A percentile compares a stretch with the other conserved stretches of the same genome.
These are phyloP conservation scores for Triangularia verruculosa DNA, from an alignment of 2,329 filamentous ascomycete genomes.

Conservation along the genomic window DNA sequence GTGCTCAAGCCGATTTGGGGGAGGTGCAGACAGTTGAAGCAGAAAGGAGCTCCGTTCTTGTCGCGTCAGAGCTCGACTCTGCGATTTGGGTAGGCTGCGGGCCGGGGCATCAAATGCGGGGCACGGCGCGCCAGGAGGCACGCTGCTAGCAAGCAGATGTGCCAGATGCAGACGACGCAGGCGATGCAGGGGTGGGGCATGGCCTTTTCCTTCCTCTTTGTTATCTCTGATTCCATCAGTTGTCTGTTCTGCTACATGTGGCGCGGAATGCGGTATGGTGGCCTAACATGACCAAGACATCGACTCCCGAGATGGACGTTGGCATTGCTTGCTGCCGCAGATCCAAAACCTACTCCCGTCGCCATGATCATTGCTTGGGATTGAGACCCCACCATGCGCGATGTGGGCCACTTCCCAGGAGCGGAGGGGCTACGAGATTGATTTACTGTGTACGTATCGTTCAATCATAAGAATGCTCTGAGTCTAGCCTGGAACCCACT, in stretches of 20 bases:
- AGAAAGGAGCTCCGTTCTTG: conserved; percentile 11
- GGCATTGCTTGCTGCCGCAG: neutral
- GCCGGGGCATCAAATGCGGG: conserved; percentile 5
- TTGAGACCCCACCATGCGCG: conserved; percentile 2
- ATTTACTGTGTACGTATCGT: no score
- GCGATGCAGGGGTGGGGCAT: conserved; percentile 1
- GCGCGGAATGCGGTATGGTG: neutral
- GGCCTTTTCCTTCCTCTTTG: neutral
- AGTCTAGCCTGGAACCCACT: no score
- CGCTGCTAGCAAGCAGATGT: neutral
- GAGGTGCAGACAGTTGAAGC: conserved; percentile 8
- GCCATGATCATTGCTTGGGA: neutral
- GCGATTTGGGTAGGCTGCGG: neutral
- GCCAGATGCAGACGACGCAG: conserved; percentile 1
- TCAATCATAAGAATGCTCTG: neutral
- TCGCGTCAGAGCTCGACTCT: conserved; percentile 7
- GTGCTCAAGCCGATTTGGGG: conserved; percentile 1
- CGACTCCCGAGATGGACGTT: neutral
- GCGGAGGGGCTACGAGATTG: conserved; percentile 4
- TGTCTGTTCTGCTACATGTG: neutral
- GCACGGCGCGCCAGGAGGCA: conserved; percentile 11
- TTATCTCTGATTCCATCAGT: neutral
- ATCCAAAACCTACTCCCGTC: neutral
- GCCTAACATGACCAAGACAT: neutral
- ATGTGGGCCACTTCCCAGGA: neutral